Percentiles rank a stretch among this genome's conserved stretches.
Evolutionary conservation across 768 basidiomycete genomes (phyloP).

Genomic region (Agrocybe pediades): DNA sequence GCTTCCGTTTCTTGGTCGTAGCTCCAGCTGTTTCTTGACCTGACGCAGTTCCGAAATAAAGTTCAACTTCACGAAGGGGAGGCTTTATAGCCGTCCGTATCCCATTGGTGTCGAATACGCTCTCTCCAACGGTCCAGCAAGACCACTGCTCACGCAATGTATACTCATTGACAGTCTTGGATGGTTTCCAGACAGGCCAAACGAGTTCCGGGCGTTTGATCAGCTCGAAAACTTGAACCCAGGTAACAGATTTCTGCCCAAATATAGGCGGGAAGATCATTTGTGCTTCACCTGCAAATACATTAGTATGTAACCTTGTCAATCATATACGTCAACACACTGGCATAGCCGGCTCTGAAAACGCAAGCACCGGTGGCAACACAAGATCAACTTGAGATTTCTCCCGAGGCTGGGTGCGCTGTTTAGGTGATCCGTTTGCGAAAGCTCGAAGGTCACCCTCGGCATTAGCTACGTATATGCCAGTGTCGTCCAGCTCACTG

Average conservation of each 20-base stretch:
- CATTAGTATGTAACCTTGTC: neutral
- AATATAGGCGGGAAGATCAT: neutral
- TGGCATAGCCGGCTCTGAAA: neutral
- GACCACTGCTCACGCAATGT: neutral
- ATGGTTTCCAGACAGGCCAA: neutral
- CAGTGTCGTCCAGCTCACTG: too few relatives aligned
- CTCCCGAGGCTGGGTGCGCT: neutral
- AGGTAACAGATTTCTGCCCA: neutral
- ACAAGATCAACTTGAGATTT: neutral
- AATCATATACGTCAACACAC: neutral
- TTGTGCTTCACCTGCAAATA: neutral
- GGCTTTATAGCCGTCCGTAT: neutral
- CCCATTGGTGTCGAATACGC: neutral
- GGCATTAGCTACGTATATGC: too few relatives aligned
- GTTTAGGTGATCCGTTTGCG: neutral
- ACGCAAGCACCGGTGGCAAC: neutral
- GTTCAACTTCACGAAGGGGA: neutral
- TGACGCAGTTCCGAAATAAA: neutral
- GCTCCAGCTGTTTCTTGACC: too few relatives aligned
- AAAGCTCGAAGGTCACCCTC: neutral
- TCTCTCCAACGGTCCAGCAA: neutral
- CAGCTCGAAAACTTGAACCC: neutral
- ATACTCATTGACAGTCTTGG: neutral
- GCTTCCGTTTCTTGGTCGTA: too few relatives aligned
- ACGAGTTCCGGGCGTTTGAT: neutral